Percentiles rank a stretch among this genome's conserved stretches.
These are phyloP conservation scores for Urochloa ruziziensis DNA, from an alignment of 176 grass and related monocot genomes.

Conservation along the genomic window DNA sequence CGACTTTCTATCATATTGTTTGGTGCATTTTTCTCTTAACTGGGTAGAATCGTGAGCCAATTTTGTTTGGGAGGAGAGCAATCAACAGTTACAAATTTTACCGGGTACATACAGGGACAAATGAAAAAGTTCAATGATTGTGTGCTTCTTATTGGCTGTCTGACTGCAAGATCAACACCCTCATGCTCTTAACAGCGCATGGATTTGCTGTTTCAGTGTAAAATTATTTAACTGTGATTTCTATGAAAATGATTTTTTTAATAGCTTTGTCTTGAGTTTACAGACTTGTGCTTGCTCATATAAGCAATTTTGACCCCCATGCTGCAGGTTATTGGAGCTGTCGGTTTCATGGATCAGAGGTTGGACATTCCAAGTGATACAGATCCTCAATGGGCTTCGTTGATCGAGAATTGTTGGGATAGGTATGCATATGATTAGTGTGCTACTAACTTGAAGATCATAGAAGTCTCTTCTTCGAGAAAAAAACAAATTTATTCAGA, in stretches of 20 bases:
- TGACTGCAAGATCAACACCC: neutral
- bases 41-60: neutral
- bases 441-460: neutral
- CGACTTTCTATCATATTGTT: neutral
- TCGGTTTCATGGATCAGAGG: constrained; percentile 91
- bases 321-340: constrained; percentile 75
- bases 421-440: constrained; percentile 33
- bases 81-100: neutral
- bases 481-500: neutral
- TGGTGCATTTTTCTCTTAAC: neutral
- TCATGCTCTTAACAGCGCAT: neutral
- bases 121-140: neutral
- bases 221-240: neutral
- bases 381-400: constrained; percentile 72
- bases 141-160: neutral
- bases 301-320: neutral
- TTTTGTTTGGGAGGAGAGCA: neutral
- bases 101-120: neutral
- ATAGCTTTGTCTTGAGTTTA: neutral
- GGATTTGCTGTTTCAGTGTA: neutral
- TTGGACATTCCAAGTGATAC: constrained; percentile 66
- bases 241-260: neutral
- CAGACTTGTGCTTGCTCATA: neutral
- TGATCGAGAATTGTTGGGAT: constrained; percentile 90
- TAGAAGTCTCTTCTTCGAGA: neutral